Evolutionary conservation across 768 basidiomycete species (phyloP).

Genomic region (Leccinum uliginosum): DNA sequence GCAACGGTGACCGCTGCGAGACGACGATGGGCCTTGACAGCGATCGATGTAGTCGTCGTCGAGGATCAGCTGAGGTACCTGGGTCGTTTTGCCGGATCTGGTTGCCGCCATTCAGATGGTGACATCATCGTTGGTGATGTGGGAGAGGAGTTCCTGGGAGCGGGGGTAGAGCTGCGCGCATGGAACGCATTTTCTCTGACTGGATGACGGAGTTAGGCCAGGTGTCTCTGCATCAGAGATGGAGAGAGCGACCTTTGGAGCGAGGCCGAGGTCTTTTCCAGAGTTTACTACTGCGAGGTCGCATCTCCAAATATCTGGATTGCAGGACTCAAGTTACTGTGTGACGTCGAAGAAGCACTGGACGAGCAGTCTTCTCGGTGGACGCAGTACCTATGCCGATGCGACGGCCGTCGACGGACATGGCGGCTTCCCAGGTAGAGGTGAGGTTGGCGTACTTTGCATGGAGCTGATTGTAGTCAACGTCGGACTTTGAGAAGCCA

Average conservation of each 20-base stretch:
- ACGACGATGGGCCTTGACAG: constrained; percentile 77
- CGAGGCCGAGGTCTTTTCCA: constrained; percentile 67
- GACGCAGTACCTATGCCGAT: constrained; percentile 75
- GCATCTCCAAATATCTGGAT: constrained; percentile 71
- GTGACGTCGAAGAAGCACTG: constrained; percentile 85
- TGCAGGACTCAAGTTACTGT: constrained; percentile 81
- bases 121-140: constrained; percentile 75
- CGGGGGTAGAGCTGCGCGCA: constrained; percentile 72
- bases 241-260: constrained; percentile 64
- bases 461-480: constrained; percentile 45
- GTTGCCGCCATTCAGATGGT: constrained; percentile 88
- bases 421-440: constrained; percentile 66
- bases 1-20: constrained; percentile 91
- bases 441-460: constrained; percentile 18
- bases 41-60: constrained; percentile 73
- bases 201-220: constrained; percentile 59
- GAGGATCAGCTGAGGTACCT: constrained; percentile 91
- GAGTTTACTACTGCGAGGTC: constrained; percentile 58
- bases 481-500: constrained; percentile 66
- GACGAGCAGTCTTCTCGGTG: constrained; percentile 65
- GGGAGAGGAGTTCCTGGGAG: constrained; percentile 59
- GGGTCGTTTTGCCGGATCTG: constrained; percentile 92
- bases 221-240: constrained; percentile 55
- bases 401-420: constrained; percentile 70
- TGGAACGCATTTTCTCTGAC: constrained; percentile 61